Percentiles rank a stretch among this genome's conserved stretches.
Evolutionary conservation across 352 stramenopile species (phyloP).

Genomic region (Pythium sp.): DNA sequence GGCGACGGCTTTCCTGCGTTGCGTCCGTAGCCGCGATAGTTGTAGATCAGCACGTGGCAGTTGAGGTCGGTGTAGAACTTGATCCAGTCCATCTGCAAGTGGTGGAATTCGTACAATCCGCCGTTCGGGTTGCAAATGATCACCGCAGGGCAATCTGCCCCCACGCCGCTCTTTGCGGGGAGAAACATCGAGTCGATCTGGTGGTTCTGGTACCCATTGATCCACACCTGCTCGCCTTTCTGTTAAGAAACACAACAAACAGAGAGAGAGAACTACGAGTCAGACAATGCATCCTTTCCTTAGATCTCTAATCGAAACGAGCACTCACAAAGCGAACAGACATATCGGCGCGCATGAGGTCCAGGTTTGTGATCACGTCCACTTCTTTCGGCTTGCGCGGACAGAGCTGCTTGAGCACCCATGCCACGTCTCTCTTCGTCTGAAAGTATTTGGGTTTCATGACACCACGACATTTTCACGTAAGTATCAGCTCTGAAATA

Average conservation of each 20-base stretch:
- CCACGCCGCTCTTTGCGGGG: conserved; percentile 34
- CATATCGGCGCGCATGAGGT: conserved; percentile 82
- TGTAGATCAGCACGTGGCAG: conserved; percentile 83
- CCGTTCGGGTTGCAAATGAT: conserved; percentile 86
- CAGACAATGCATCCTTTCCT: neutral
- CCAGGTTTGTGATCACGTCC: conserved; percentile 69
- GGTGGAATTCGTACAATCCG: conserved; percentile 84
- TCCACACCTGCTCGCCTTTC: conserved; percentile 83
- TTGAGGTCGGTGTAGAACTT: conserved; percentile 82
- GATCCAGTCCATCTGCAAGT: conserved; percentile 89
- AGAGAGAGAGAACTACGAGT: neutral
- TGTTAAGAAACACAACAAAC: conserved; percentile 18
- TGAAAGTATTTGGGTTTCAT: neutral
- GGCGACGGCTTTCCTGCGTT: conserved; percentile 63
- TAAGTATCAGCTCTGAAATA: too few relatives aligned
- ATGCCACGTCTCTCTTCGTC: conserved; percentile 37
- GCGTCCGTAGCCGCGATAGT: conserved; percentile 85
- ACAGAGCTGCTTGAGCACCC: conserved; percentile 55
- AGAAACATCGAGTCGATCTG: conserved; percentile 83
- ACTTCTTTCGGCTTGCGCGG: conserved; percentile 35
- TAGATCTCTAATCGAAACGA: neutral
- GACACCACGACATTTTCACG: neutral
- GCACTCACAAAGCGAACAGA: conserved; percentile 69
- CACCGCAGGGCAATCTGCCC: conserved; percentile 44
- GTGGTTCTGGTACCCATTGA: conserved; percentile 51